These are phyloP conservation scores for Podospora pseudocomata DNA, from an alignment of 495 filamentous ascomycete species.

Conservation along the genomic window DNA sequence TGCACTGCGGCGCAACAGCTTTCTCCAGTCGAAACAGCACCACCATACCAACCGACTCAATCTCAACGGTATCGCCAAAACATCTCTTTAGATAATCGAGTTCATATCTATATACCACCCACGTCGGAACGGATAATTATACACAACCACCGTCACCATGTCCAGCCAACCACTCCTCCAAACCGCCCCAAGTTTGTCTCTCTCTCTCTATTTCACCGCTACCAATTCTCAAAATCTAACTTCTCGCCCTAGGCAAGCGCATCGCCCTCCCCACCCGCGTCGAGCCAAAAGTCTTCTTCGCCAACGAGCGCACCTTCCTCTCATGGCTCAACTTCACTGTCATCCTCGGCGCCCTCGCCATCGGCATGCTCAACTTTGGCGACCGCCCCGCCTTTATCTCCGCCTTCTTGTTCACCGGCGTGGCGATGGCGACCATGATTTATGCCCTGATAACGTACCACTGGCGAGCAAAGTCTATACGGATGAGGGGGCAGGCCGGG, in stretches of 20 bases:
- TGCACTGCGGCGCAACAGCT: conserved; percentile 14
- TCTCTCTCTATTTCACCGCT: neutral
- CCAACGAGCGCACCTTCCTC: conserved; percentile 98
- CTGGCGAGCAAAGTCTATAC: conserved; percentile 91
- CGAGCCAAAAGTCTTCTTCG: conserved; percentile 99
- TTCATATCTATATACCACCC: neutral
- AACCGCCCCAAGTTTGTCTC: conserved; percentile 68
- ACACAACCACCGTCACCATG: conserved; percentile 50
- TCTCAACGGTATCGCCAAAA: neutral
- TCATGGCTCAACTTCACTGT: conserved; percentile 99
- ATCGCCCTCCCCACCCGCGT: conserved; percentile 97
- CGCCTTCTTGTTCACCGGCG: conserved; percentile 86
- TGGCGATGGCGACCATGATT: conserved; percentile 92
- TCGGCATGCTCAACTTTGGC: conserved; percentile 97
- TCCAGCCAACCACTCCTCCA: conserved; percentile 95
- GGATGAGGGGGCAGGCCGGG: conserved; percentile 83
- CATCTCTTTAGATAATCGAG: neutral
- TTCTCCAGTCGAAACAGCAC: conserved; percentile 7
- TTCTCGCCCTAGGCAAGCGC: conserved; percentile 68
- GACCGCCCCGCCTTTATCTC: conserved; percentile 89
- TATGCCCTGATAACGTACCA: conserved; percentile 95
- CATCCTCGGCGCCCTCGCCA: conserved; percentile 90
- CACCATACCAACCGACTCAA: neutral
- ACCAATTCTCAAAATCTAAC: conserved; percentile 1
- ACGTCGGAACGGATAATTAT: neutral